phyloP scores from a whole-genome alignment of 192 early-diverging fungal genomes.

The Podila horticola region DNA sequence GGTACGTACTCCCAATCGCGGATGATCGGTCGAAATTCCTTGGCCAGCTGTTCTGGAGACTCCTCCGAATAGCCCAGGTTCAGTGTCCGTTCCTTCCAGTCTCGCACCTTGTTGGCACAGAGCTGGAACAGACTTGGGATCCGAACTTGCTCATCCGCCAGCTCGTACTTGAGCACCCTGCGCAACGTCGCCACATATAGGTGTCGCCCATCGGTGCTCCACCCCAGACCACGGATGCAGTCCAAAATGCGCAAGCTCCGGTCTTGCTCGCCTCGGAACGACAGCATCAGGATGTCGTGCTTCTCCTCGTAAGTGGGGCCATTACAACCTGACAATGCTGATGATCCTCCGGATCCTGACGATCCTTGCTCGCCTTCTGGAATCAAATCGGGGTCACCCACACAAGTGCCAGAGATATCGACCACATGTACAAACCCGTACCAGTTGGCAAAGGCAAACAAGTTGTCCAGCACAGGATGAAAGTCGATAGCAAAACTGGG shows the following conservation, averaged over 20 bases:
- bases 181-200: conserved; percentile 59
- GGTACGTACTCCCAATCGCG: conserved; percentile 36
- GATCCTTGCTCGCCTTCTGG: neutral
- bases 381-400: conserved; percentile 21
- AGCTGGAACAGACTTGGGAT: conserved; percentile 39
- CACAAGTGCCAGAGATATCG: conserved; percentile 46
- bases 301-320: conserved; percentile 42
- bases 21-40: conserved; percentile 7
- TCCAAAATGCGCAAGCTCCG: conserved; percentile 56
- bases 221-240: conserved; percentile 58
- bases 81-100: conserved; percentile 41
- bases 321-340: conserved; percentile 6
- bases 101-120: conserved; percentile 36
- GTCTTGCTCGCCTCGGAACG: conserved; percentile 57
- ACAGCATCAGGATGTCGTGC: conserved; percentile 64
- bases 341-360: neutral
- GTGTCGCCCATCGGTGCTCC: conserved; percentile 55
- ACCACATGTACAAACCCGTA: conserved; percentile 66
- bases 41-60: neutral
- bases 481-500: conserved; percentile 55
- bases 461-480: conserved; percentile 54
- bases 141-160: conserved; percentile 17
- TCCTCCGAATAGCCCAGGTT: conserved; percentile 5
- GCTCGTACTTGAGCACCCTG: conserved; percentile 56
- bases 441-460: conserved; percentile 60